Evolutionary conservation across 148 eudicot genomes (phyloP), one percentile per base, ranked within the genome.

Genomic region (Gaultheria prostrata): DNA sequence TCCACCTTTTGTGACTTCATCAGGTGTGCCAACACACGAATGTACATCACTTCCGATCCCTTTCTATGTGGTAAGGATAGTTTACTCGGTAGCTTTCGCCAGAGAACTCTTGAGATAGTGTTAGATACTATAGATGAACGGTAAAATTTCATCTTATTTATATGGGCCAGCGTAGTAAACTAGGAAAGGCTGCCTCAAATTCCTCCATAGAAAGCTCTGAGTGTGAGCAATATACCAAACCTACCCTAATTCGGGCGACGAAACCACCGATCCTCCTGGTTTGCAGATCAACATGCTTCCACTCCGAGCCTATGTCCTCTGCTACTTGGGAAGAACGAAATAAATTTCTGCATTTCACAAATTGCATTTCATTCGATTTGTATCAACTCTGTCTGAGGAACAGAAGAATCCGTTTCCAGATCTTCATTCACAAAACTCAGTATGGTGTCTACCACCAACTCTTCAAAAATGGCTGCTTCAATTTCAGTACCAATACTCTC

Each of bases 401-500:
- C 81, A 83, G 46, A 59, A 17, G 57, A 76, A 48, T 70, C 85
- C 33, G n/a, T 24, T 51, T 61, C 81, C 12, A 20, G 77, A 80
- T 69, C 24, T 17, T 74, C 67, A 72, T 61, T 46, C 49, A 76
- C 45, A 74, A 88, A 90, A 86, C 87, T 54, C 59, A 79, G 84
- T 45, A 94, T 81, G 13, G 83, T 50, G 26, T 93, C 98, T 49
- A 93, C 91, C 74, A 95, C 43, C 85, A 97, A 69, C 32, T 93
- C 96, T 69, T 92, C 89, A 9, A 97, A 80, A 84, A 97, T 93
- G 77, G 85, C 84, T 76, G 92, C 92, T 73, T 86, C 98, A 80
- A 97, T 73, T 35, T 87, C 91, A 35, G 86, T 81, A 30, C 92
- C 93, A 70, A 94, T 71, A 65, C 83, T 76, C 84, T 92, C 90